These are phyloP conservation scores for Phytophthora quininea DNA, from an alignment of 352 stramenopile genomes.

Conservation along the genomic window DNA sequence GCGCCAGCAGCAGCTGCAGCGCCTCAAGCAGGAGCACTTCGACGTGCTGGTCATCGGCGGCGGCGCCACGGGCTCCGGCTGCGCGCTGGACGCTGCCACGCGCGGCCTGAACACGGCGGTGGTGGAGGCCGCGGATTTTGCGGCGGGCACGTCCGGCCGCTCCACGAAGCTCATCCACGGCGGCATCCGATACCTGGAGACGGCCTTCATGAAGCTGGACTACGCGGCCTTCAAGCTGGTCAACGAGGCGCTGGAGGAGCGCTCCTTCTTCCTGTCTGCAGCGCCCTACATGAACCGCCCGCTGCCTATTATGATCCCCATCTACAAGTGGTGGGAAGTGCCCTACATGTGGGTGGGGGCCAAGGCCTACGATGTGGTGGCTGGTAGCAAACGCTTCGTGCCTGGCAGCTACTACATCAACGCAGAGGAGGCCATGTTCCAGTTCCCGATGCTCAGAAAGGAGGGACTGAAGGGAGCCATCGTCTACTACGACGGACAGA, in stretches of 20 bases:
- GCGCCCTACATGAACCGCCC: constrained; percentile 95
- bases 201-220: constrained; percentile 94
- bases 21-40: constrained; percentile 91
- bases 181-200: constrained; percentile 95
- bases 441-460: constrained; percentile 94
- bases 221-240: constrained; percentile 91
- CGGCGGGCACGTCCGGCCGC: constrained; percentile 90
- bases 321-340: constrained; percentile 96
- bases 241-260: constrained; percentile 93
- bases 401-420: constrained; percentile 91
- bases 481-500: constrained; percentile 92
- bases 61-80: constrained; percentile 92
- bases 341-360: constrained; percentile 94
- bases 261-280: constrained; percentile 91
- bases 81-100: constrained; percentile 90
- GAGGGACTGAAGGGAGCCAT: constrained; percentile 93
- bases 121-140: constrained; percentile 93
- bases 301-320: constrained; percentile 96
- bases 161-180: constrained; percentile 97
- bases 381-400: constrained; percentile 88
- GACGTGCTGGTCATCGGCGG: constrained; percentile 95
- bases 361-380: constrained; percentile 94
- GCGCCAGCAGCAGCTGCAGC: constrained; percentile 67
- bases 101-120: constrained; percentile 93
- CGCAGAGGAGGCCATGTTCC: constrained; percentile 91